phyloP scores from a whole-genome alignment of 2,329 filamentous ascomycete species.

The Bipolaris victoriae region DNA sequence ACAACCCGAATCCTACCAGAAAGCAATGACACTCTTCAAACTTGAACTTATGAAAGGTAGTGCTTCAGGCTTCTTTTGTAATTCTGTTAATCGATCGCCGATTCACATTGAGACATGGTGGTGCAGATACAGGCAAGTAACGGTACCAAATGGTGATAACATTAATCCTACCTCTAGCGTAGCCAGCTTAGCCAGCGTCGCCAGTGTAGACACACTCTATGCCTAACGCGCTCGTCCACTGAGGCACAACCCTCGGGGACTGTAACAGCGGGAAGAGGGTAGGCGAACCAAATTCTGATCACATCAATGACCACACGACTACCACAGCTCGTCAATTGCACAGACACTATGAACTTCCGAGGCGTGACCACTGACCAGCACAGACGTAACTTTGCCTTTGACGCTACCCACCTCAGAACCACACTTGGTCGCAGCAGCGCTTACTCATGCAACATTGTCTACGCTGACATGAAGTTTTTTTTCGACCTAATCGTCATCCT shows the following conservation, averaged over 20 bases:
- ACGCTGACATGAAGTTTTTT: slow-evolving; percentile 48
- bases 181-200: not conserved
- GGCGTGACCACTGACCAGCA: slow-evolving; percentile 19
- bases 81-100: not conserved
- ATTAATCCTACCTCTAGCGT: not conserved
- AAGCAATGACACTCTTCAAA: not conserved
- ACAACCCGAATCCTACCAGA: not conserved
- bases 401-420: slow-evolving; percentile 50
- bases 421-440: slow-evolving; percentile 38
- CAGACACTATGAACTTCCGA: slow-evolving; percentile 1
- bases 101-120: not conserved
- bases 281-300: slow-evolving; percentile 2
- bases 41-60: not conserved
- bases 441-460: slow-evolving; percentile 42
- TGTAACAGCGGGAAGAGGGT: slow-evolving; percentile 3
- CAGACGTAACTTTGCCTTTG: slow-evolving; percentile 39
- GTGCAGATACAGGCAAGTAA: not conserved
- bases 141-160: not conserved
- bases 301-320: slow-evolving; percentile 5
- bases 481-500: slow-evolving; percentile 51
- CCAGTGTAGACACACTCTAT: not conserved
- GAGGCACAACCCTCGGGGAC: slow-evolving; percentile 1
- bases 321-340: slow-evolving; percentile 30
- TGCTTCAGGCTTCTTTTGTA: not conserved
- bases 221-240: not conserved